A percentile compares a stretch with the other conserved stretches of the same genome.
These are phyloP conservation scores for Hyphopichia burtonii DNA, from an alignment of 1,139 yeast species.

Conservation along the genomic window DNA sequence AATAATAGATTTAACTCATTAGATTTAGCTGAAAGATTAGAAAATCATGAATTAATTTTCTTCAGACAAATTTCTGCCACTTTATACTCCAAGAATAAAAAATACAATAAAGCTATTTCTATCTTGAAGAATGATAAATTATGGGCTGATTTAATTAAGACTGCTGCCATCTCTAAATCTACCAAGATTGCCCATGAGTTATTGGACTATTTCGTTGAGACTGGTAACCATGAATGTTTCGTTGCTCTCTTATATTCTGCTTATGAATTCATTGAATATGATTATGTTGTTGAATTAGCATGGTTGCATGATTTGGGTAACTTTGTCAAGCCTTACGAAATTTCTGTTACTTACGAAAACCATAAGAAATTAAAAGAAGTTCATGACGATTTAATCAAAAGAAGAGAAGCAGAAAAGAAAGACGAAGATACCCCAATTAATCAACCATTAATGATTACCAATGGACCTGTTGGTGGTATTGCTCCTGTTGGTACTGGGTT, in stretches of 20 bases:
- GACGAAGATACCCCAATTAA: constrained; percentile 49
- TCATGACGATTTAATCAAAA: constrained; percentile 66
- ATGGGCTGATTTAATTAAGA: constrained; percentile 92
- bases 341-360: constrained; percentile 79
- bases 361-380: constrained; percentile 64
- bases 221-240: constrained; percentile 95
- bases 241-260: constrained; percentile 87
- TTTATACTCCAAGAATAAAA: constrained; percentile 89
- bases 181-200: constrained; percentile 85
- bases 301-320: constrained; percentile 83
- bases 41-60: constrained; percentile 84
- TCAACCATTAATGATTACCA: constrained; percentile 67
- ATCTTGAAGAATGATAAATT: constrained; percentile 88
- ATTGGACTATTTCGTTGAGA: constrained; percentile 89
- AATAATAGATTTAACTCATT: constrained; percentile 90
- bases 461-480: constrained; percentile 38
- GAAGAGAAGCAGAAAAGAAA: constrained; percentile 61
- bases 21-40: constrained; percentile 89
- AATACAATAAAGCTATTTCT: constrained; percentile 85
- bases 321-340: constrained; percentile 88
- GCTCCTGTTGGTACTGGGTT: constrained; percentile 27
- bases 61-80: constrained; percentile 96
- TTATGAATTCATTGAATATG: constrained; percentile 76
- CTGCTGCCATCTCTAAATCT: constrained; percentile 82
- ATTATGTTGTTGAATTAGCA: constrained; percentile 81